Evolutionary conservation across 1,284 basidiomycete genomes (phyloP).

Genomic region (Cryptococcus deneoformans): DNA sequence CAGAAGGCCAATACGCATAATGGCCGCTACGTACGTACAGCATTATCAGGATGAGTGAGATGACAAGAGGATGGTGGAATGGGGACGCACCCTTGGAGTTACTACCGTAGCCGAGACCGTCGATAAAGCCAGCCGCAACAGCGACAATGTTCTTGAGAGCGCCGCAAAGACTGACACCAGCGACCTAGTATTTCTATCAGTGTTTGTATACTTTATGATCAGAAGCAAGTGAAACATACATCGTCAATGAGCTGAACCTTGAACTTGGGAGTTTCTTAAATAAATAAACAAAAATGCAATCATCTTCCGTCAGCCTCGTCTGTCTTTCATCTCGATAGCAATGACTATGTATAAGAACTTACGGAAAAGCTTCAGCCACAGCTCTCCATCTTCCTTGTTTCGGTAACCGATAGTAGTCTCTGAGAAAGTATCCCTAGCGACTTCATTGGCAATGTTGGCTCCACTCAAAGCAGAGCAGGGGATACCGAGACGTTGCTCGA

Average conservation of each 20-base stretch:
- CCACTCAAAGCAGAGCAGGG: constrained; percentile 58
- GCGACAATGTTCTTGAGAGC: constrained; percentile 60
- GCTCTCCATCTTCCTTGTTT: constrained; percentile 48
- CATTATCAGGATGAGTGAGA: not conserved
- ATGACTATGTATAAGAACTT: constrained; percentile 16
- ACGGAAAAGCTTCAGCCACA: constrained; percentile 53
- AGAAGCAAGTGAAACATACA: constrained; percentile 29
- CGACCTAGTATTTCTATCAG: constrained; percentile 33
- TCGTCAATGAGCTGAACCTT: constrained; percentile 57
- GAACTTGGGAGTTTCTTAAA: constrained; percentile 52
- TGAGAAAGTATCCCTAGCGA: constrained; percentile 53
- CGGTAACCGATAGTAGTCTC: constrained; percentile 60
- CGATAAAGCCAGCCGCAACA: constrained; percentile 57
- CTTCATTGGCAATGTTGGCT: constrained; percentile 61
- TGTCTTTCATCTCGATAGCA: not conserved
- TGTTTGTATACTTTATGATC: not conserved
- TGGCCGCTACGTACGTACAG: constrained; percentile 47
- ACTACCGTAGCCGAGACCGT: constrained; percentile 57
- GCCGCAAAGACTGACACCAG: constrained; percentile 58
- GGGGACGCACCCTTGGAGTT: constrained; percentile 55
- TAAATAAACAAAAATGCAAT: not conserved
- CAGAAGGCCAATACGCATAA: constrained; percentile 57
- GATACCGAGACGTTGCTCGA: constrained; percentile 55
- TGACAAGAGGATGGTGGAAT: not conserved
- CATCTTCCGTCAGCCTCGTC: constrained; percentile 3